phyloP scores from a whole-genome alignment of 176 grass and related monocot genomes.

The Poa pratensis region DNA sequence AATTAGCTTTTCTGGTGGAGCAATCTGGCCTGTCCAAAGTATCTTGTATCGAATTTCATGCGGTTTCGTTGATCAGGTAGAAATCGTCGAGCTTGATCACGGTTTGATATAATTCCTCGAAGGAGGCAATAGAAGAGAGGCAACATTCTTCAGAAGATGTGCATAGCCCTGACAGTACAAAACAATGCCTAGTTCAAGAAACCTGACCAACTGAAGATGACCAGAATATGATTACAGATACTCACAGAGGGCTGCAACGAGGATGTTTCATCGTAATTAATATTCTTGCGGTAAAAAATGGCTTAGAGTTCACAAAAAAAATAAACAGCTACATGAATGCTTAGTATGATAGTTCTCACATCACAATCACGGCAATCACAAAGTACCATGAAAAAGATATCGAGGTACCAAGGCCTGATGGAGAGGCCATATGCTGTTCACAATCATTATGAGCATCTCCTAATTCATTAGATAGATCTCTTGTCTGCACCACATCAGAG shows the following conservation, averaged over 20 bases:
- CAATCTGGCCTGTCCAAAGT: no score
- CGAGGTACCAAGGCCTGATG: background rate
- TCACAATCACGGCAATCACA: background rate
- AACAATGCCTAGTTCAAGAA: background rate
- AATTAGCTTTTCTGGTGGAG: no score
- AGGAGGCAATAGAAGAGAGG: no score
- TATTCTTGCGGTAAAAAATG: background rate
- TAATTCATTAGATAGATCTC: background rate
- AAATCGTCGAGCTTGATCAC: no score
- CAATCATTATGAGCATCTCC: background rate
- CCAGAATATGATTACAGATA: background rate
- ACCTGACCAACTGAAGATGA: background rate
- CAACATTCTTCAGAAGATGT: background rate
- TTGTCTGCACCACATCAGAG: background rate
- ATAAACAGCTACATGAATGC: background rate
- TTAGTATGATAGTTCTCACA: background rate
- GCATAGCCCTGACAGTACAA: background rate
- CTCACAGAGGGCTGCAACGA: no score
- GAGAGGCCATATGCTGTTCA: background rate
- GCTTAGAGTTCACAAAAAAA: background rate
- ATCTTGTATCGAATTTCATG: no score
- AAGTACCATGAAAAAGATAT: background rate
- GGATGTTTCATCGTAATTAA: background rate
- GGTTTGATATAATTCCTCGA: no score
- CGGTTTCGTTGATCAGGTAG: no score